Evolutionary conservation across 306 rosid species (phyloP), one percentile per base, ranked within the genome.

Genomic region (Fagus sylvatica): DNA sequence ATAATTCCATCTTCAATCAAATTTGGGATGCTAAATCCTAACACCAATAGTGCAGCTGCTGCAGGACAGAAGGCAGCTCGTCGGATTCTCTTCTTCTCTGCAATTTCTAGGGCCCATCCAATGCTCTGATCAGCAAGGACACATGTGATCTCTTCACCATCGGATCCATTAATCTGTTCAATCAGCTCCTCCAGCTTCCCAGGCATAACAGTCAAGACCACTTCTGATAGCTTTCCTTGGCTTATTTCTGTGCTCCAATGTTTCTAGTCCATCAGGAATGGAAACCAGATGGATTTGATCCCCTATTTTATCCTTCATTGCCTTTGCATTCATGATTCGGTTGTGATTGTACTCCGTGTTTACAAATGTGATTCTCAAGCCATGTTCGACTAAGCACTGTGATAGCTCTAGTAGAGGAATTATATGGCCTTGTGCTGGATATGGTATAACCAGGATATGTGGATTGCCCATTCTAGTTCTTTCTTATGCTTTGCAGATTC

Each of bases 401-500:
- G 88, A 89, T 22, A 90, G 33, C 53, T 87, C 91, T 85, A 90
- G 84, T 16, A 92, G 48, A 17, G 96, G 93, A 77, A 87, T 86
- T 71, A 89, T 92, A 84, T 89, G 97, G 41, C 97, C 97, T 87
- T 90, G 97, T 34, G 73, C 96, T 2, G 93, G 92, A 71, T 74
- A 86, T 74, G 96, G 96, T 32, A 90, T 30, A 59, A 82, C 91
- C 22, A 88, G 78, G 19, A 86, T 78, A 80, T 86, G 87, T 69
- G 89, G 81, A 36, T 42, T 82, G 55, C 51, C 70, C 89, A 85
- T 85, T 28, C 22, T 78, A 57, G 28, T 41, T 12, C 56, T 19
- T 22, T 73, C 69, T 40, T 53, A 46, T 66, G 60, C 36, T 66
- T 2, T 65, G 49, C 40, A 54, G 34, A 54, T 37, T 74, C 80